Conservation (phyloP, 192 early-diverging fungal genomes). For the Radiomyces spectabilis region DNA sequence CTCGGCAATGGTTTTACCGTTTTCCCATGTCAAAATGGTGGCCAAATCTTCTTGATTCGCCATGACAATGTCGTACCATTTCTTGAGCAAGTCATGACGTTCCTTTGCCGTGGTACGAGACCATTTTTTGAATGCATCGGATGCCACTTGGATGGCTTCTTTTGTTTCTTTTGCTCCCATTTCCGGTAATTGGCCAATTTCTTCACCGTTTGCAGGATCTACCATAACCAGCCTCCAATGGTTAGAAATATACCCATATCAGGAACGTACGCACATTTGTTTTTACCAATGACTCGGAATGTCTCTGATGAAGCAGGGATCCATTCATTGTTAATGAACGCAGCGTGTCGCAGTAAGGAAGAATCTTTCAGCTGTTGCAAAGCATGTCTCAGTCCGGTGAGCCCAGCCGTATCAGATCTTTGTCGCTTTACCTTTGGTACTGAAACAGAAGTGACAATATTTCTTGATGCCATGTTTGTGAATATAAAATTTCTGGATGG, state of each 20-base stretch:
- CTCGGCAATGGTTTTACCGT: constrained; percentile 64
- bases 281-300: constrained; percentile 47
- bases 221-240: not conserved
- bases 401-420: too few species aligned
- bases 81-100: constrained; percentile 49
- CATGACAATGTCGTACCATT: constrained; percentile 57
- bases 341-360: constrained; percentile 40
- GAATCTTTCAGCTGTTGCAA: constrained; percentile 50
- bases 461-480: too few species aligned
- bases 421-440: not conserved
- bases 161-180: constrained; percentile 55
- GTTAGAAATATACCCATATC: not conserved
- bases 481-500: too few species aligned
- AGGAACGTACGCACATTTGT: not conserved
- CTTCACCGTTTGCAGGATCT: constrained; percentile 57
- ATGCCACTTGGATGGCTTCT: constrained; percentile 50
- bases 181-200: constrained; percentile 57
- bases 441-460: not conserved
- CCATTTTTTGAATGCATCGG: constrained; percentile 52
- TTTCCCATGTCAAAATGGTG: constrained; percentile 74
- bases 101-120: constrained; percentile 51
- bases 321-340: constrained; percentile 58
- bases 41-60: constrained; percentile 70
- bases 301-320: constrained; percentile 30
- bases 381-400: not conserved